Evolutionary conservation across 495 filamentous ascomycete genomes (phyloP), one percentile per base, ranked within the genome.

Genomic region (Talaromyces borbonicus): DNA sequence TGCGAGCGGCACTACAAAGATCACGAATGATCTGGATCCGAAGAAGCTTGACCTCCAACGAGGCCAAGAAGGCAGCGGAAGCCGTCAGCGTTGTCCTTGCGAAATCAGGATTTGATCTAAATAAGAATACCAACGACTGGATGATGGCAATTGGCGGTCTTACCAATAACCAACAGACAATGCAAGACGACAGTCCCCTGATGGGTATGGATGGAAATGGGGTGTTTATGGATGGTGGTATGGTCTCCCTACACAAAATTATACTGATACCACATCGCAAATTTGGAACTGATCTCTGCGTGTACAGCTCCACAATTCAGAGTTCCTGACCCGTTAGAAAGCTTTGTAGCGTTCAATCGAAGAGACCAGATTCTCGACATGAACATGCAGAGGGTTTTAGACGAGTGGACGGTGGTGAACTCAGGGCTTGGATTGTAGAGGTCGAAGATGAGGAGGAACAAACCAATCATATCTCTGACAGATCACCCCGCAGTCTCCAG

Each of bases 21-120:
- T 44, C 49, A 1, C 43, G 51, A 22, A 11, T 39, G 0, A 58
- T 56, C 43, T 58, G 56, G 56, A 56, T 56, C 23, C 47, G 58
- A 37, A 52, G 49, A 18, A 60, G 55, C 38, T 33, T 38, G 11
- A 44, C 32, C 25, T 60, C 55, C 4, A 47, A 51, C 19, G 55
- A 60, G 38, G 55, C 58, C 11, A 56, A 47, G 16, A 52, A 31
- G 29, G 58, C 58, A 2, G 53, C 51, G 6, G 55, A 58, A 12
- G 50, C 49, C 26, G 49, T 58, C 12, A 49, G 46, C 22, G 18
- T 57, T 38, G 48, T 55, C 8, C 54, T 60, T 19, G 32, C 52
- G 0, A 46, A 26, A 46, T 18, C 31, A 4, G 33, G 31, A 15
- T 48, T 25, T 39, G 44, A 40, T 45, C 22, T 20, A 7, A 20